A percentile compares a stretch with the other conserved stretches of the same genome.
phyloP scores from a whole-genome alignment of 306 rosid species.

The Prinsepia uniflora region DNA sequence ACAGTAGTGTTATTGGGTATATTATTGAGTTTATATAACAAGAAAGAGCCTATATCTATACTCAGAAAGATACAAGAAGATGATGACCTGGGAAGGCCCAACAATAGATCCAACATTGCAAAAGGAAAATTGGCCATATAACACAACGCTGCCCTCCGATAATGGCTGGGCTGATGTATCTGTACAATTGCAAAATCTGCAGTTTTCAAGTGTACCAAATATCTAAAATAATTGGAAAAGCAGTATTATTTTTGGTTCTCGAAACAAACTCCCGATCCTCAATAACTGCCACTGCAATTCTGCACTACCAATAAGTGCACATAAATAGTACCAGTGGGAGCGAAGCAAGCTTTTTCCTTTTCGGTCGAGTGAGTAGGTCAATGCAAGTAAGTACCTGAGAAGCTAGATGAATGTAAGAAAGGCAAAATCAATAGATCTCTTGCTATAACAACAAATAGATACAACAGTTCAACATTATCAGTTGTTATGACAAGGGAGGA shows the following conservation, averaged over 20 bases:
- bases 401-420: not conserved
- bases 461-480: not conserved
- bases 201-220: not conserved
- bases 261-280: conserved; percentile 3
- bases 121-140: not conserved
- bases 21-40: no score
- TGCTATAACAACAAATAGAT: not conserved
- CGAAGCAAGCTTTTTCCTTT: no score
- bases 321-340: no score
- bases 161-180: no score
- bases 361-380: not conserved
- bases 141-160: not conserved
- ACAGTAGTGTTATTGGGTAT: no score
- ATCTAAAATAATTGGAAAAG: not conserved
- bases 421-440: not conserved
- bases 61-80: not conserved
- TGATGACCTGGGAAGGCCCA: not conserved
- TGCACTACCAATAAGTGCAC: not conserved
- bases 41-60: no score
- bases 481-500: not conserved
- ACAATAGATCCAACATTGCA: not conserved
- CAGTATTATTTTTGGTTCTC: not conserved
- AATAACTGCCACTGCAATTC: not conserved
- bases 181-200: not conserved
- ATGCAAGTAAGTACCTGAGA: not conserved